Base-by-base conservation (phyloP, 805 yeast species). In the Ogataea thermomethanolica region DNA sequence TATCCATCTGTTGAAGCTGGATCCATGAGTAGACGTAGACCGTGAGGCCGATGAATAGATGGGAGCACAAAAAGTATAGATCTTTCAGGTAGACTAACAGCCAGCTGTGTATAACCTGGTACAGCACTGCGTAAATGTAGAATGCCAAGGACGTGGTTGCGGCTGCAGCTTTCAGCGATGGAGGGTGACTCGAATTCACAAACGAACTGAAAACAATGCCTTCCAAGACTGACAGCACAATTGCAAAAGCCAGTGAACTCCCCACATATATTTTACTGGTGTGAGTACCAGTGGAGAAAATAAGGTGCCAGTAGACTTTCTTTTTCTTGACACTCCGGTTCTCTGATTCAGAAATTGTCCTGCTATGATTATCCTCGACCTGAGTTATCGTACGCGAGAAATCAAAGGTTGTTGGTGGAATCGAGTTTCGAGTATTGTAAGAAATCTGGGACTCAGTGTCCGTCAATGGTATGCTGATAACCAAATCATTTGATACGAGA, bases 81-180 rank as follows among this genome's bases (percentile, higher is more conserved):
- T 67, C 69, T 44, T 62, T 61, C 3, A 67, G 59, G 33, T 49
- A 49, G 5, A 69, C 48, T 1, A 69, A 71, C 9, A 68, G 40
- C 8, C 58, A 26, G 2, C 72, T 63, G 33, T 67, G 55, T 2
- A 61, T 27, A 12, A 68, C 56, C 45, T 70, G 74, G 53, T 64
- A 71, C 9, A 71, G 25, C 23, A 63, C 64, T 3, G 75, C 73
- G 45, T 69, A 70, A 21, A 69, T 67, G 50, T 69, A 71, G 12
- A 71, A 54, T 1, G 73, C 69, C 37, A 71, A 50, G 45, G 61
- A 70, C 8, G 71, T 68, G 12, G 55, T 55, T 5, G 53, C 52
- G 3, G 52, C 54, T 11, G 42, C 41, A 24, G 41, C 41, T 32
- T 50, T 47, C 12, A 21, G n/a, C 3, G 33, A 14, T 69, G 67